Percentiles rank a stretch among this genome's conserved stretches.
Conservation (phyloP, 306 rosid species). For the Fragaria nilgerrensis region DNA sequence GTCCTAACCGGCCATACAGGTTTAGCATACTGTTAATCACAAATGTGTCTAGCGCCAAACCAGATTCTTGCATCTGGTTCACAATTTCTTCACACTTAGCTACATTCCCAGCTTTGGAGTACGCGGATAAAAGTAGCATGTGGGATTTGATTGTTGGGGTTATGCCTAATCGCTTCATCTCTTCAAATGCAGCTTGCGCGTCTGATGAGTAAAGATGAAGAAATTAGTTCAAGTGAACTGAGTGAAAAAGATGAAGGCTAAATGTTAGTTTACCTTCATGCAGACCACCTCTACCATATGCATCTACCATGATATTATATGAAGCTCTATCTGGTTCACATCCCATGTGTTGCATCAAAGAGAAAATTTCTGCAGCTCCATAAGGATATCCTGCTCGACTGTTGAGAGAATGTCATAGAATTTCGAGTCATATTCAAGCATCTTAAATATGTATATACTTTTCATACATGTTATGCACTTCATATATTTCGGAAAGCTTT, state of each 20-base stretch:
- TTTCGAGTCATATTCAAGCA: neutral
- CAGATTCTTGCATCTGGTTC: conserved; percentile 65
- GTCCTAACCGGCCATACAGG: conserved; percentile 77
- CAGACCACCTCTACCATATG: conserved; percentile 90
- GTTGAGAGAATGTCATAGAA: conserved; percentile 20
- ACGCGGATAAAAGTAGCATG: conserved; percentile 83
- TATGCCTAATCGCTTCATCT: conserved; percentile 79
- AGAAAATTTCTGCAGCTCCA: conserved; percentile 90
- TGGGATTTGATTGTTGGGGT: conserved; percentile 94
- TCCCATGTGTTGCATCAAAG: conserved; percentile 95
- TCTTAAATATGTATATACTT: neutral
- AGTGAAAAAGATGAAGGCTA: too few relatives aligned
- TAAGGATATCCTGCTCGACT: conserved; percentile 93
- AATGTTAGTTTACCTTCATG: conserved; percentile 60
- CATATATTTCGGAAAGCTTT: neutral
- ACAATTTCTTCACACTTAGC: conserved; percentile 75
- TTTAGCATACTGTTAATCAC: conserved; percentile 83
- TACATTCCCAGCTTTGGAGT: conserved; percentile 63
- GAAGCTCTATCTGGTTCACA: conserved; percentile 99
- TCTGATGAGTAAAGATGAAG: conserved; percentile 32
- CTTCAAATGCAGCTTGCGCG: conserved; percentile 70
- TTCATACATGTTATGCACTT: neutral
- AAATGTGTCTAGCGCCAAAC: conserved; percentile 72
- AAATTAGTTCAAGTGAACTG: neutral
- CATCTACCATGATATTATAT: conserved; percentile 91